Evolutionary conservation across 2,329 filamentous ascomycete genomes (phyloP).

Genomic region (Cladosporium sp.): DNA sequence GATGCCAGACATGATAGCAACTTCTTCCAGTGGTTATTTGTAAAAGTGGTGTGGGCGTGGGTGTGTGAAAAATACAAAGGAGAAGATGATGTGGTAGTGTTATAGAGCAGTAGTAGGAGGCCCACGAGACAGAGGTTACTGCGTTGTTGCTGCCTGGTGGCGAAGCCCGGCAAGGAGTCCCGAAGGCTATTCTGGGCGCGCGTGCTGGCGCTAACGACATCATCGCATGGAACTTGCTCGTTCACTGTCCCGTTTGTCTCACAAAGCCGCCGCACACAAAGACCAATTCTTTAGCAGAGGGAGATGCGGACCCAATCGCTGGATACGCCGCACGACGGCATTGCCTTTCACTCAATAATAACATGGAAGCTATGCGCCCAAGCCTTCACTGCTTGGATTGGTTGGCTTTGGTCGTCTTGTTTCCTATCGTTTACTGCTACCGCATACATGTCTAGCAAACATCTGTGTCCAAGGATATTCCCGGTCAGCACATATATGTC

Average conservation of each 20-base stretch:
- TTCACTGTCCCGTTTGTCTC: background rate
- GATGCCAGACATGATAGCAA: slow-evolving; percentile 40
- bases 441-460: background rate
- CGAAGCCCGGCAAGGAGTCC: background rate
- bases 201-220: background rate
- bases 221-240: background rate
- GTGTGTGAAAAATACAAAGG: background rate
- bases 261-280: background rate
- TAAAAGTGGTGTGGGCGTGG: background rate
- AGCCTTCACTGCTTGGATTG: too few relatives aligned
- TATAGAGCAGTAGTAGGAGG: background rate
- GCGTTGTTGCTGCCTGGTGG: slow-evolving; percentile 6
- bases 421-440: background rate
- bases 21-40: background rate
- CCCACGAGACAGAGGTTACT: too few relatives aligned
- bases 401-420: too few relatives aligned
- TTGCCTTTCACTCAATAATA: background rate
- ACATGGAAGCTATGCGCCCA: too few relatives aligned
- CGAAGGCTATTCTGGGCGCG: background rate
- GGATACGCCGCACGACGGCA: background rate
- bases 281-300: background rate
- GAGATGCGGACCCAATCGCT: background rate
- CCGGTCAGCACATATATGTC: too few relatives aligned
- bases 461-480: background rate
- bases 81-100: background rate